A percentile compares a stretch with the other conserved stretches of the same genome.
Evolutionary conservation across 2,329 filamentous ascomycete genomes (phyloP).

Genomic region (Pezicula rhizophila): DNA sequence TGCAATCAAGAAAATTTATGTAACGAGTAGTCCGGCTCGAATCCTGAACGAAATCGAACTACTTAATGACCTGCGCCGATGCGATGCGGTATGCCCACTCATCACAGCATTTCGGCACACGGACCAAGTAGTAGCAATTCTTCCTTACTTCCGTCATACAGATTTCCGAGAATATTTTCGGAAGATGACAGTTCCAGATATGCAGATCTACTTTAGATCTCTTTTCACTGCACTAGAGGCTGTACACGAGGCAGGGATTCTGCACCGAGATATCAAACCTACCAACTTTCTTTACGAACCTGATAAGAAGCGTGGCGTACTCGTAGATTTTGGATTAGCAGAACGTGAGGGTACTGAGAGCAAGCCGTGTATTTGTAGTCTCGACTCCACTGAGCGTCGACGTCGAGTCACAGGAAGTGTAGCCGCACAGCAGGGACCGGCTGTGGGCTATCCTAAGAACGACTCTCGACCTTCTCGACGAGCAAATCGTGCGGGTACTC

Average conservation of each 20-base stretch:
- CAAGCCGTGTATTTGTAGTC: slow-evolving; percentile 77
- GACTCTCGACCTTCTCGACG: slow-evolving; percentile 83
- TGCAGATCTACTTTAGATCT: slow-evolving; percentile 82
- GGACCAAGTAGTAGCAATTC: slow-evolving; percentile 89
- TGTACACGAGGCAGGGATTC: slow-evolving; percentile 77
- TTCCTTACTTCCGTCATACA: slow-evolving; percentile 92
- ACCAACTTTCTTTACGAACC: slow-evolving; percentile 97
- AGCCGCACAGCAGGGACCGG: slow-evolving; percentile 45
- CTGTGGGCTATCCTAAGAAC: slow-evolving; percentile 76
- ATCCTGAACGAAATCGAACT: slow-evolving; percentile 96
- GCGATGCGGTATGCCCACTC: slow-evolving; percentile 81
- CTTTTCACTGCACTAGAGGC: slow-evolving; percentile 79
- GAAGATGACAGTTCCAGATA: slow-evolving; percentile 78
- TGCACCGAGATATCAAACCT: slow-evolving; percentile 94
- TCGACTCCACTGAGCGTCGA: slow-evolving; percentile 56
- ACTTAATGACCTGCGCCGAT: slow-evolving; percentile 78
- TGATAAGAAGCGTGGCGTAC: slow-evolving; percentile 70
- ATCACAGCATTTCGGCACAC: slow-evolving; percentile 95
- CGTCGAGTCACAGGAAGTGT: slow-evolving; percentile 52
- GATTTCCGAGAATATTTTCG: slow-evolving; percentile 96
- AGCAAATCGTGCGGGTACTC: slow-evolving; percentile 89
- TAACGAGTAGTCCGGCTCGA: slow-evolving; percentile 86
- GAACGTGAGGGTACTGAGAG: slow-evolving; percentile 74
- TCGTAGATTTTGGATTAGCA: slow-evolving; percentile 98
- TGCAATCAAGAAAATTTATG: slow-evolving; percentile 98